Base-by-base conservation (phyloP, 306 rosid species). In the Datisca glomerata region DNA sequence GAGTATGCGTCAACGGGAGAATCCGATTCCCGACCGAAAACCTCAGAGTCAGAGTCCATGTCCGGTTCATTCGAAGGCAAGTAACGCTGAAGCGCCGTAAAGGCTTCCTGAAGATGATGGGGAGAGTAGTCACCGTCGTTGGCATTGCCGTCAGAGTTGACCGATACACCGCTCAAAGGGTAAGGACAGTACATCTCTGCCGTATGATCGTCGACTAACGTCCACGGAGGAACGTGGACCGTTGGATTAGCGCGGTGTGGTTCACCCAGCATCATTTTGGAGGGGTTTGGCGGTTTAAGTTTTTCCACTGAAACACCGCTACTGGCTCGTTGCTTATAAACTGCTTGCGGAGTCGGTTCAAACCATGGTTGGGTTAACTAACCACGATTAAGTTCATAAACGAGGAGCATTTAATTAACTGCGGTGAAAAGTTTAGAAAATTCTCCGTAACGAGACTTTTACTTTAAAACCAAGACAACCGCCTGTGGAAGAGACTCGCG, bases 1-100 rank as follows among this genome's bases (percentile, higher is more conserved):
- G 98, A 72, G 70, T 70, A 89, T 0, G 93, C 86, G 15, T 89
- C 95, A 3, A 80, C 70, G 27, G 85, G 80, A 29, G 93, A 50
- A n/a, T 80, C 98, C 38, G 59, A 5, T 4, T 69, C 94, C 0
- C 62, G 71, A 2, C 59, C 68, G 2, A 51, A 47, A 16, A 50
- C 18, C 18, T 81, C 96, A 0, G 66, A 43, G 18, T 87, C 97
- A 0, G 85, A 70, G 39, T 86, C 96, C 1, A 5, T 9, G 7
- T 77, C 91, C 1, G 46, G 8, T 1, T 75, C 83, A 57, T 74
- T 72, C 0, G 76, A 70, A 0, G 86, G 86, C 0, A 80, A 35
- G 51, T 72, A 89, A 39, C 80, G 80, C 41, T 80, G 87, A 32
- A 89, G 63, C 45, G 80, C 69, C 35, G 86, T 48, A 8, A 76